These are phyloP conservation scores for Orbilia quercus DNA, from an alignment of 2,329 filamentous ascomycete species.

Conservation along the genomic window DNA sequence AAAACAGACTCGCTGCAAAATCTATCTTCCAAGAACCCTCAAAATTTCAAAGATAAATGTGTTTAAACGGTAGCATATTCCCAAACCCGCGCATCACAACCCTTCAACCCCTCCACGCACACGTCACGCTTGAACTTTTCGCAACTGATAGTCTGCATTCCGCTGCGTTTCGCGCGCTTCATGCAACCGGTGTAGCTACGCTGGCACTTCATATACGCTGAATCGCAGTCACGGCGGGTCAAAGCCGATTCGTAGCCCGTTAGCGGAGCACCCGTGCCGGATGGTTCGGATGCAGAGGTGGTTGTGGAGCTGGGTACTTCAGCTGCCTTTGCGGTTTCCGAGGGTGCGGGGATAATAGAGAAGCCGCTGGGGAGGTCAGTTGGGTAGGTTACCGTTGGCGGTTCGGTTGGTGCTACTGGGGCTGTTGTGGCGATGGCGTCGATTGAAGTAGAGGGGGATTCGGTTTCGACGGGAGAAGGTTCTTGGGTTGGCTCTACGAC, in stretches of 20 bases:
- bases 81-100: slow-evolving; percentile 43
- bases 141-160: slow-evolving; percentile 49
- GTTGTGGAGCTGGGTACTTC: slow-evolving; percentile 13
- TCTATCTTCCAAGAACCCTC: slow-evolving; percentile 33
- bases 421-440: slow-evolving; percentile 16
- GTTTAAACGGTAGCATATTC: not conserved
- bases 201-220: slow-evolving; percentile 39
- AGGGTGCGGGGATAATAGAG: slow-evolving; percentile 29
- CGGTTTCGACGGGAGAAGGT: not conserved
- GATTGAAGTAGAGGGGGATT: slow-evolving; percentile 1
- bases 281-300: slow-evolving; percentile 16
- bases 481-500: not conserved
- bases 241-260: slow-evolving; percentile 36
- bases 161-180: slow-evolving; percentile 50
- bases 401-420: not conserved
- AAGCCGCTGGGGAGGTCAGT: slow-evolving; percentile 34
- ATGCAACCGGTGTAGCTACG: slow-evolving; percentile 43
- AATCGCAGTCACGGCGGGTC: slow-evolving; percentile 46
- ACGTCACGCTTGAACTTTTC: slow-evolving; percentile 52
- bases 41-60: not conserved
- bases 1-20: slow-evolving; percentile 10
- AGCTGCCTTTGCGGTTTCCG: not conserved
- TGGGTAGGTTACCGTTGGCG: slow-evolving; percentile 7
- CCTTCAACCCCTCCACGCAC: slow-evolving; percentile 36
- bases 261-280: slow-evolving; percentile 39